Base-by-base conservation (phyloP, 139 green algal genomes). In the Chlorella sp. region DNA sequence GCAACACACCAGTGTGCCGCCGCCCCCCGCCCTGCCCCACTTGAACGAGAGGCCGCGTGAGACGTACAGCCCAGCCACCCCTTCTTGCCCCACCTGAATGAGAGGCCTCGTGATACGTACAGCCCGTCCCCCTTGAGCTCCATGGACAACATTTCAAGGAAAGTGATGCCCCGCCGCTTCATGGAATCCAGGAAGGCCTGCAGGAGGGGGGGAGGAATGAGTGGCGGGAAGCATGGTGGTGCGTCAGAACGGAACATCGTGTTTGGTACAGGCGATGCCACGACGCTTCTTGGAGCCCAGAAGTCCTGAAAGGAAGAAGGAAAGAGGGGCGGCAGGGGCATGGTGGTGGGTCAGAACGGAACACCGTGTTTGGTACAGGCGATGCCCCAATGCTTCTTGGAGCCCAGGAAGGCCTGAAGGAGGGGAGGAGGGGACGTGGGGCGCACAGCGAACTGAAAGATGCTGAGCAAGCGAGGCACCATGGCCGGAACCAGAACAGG, bases 81-180 rank as follows among this genome's bases (percentile, higher is more conserved):
- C 53, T 2, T 2, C 71, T 16, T 1, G 5, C 3, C 81, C 3
- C 83, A 95, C 92, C 89, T 94, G 94, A 98, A 99, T 40, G 90
- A 95, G 0, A 99, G 94, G 0, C 96, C 96, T 0, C 97, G 77
- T 0, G 94, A 93, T 57, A 98, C 95, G 80, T 98, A 98, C 81
- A 96, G 95, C n/a, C 97, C 97, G 66, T 97, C 93, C 80, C 88
- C 88, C 90, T 97, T 98, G 86, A 98, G 94, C 92, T 97, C 95
- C 95, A 97, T 96, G 60, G 95, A 92, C 85, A 99, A 91, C 95
- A 99, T 92, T 93, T 81, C 75, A 34, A 81, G 75, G 75, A 81
- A 81, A 0, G 75, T 81, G 81, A 86, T 73, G 19, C 94, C 93
- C 0, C 95, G 84, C 61, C 92, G 93, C 86, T 95, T 96, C 95